Base-by-base conservation (phyloP, 129 eudicot species). In the Flaveria ramosissima region DNA sequence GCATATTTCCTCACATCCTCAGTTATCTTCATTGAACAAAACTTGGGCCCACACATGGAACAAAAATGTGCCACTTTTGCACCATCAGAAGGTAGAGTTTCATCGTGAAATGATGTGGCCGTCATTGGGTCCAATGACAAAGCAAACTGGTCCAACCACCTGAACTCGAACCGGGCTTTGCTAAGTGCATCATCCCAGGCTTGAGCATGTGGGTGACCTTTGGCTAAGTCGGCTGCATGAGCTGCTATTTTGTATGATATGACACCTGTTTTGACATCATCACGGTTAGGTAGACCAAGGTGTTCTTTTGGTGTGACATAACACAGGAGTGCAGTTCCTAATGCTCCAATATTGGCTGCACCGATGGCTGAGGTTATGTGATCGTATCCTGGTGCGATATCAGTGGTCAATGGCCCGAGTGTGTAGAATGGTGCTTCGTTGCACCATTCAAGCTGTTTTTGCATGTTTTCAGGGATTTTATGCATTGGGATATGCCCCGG, bases 61-160 rank as follows among this genome's bases (percentile, higher is more conserved):
- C 99, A 95, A 79, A 95, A 95, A 83, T 95, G 99, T 2, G 99
- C 99, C 75, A 95, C 99, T 67, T 95, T 95, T 1, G 99, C 99
- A 53, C 99, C 99, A 53, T 95, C 99, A 17, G 97, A 80, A 0
- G 99, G 97, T 46, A 95, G 68, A 2, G 97, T 95, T 63, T 95
- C 99, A 68, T 95, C 99, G 71, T 95, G 99, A 71, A 95, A 95
- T 13, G 99, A 84, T 80, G 92, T 89, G 45, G 99, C 99, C 23
- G 99, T 95, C 94, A 88, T 80, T 1, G 97, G 97, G 77, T 95
- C 99, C 86, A 95, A 65, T 2, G 99, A 95, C 30, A 95, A 77
- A 7, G 99, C 99, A 80, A 95, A 95, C 21, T 95, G 99, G 80
- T 95, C 99, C 89, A 92, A 81, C 99, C 99, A 95, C 62, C 99